These are phyloP conservation scores for Didymella glomerata DNA, from an alignment of 2,329 filamentous ascomycete genomes.

Conservation along the genomic window DNA sequence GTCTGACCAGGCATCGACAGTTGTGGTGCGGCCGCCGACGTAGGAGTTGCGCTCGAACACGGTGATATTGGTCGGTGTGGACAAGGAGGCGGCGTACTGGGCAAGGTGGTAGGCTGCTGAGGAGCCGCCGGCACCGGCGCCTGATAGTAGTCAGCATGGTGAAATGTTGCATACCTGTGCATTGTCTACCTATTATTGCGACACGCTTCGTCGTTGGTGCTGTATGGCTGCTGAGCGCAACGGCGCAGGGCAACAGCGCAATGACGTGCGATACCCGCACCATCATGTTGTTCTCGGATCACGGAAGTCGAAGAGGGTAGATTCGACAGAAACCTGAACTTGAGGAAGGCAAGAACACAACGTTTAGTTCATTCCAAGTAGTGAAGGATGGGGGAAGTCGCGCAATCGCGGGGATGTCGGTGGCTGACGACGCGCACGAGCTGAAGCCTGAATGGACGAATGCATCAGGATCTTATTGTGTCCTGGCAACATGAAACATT, in stretches of 20 bases:
- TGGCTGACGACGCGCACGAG: constrained; percentile 17
- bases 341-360: neutral
- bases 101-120: constrained; percentile 85
- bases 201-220: constrained; percentile 41
- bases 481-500: neutral
- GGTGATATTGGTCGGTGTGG: constrained; percentile 78
- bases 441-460: constrained; percentile 9
- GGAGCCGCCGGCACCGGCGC: constrained; percentile 87
- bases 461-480: neutral
- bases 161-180: neutral
- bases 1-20: constrained; percentile 78
- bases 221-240: constrained; percentile 29
- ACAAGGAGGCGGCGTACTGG: constrained; percentile 69
- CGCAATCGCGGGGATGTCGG: constrained; percentile 7
- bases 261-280: constrained; percentile 25
- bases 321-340: neutral
- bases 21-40: constrained; percentile 87
- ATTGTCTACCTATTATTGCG: constrained; percentile 49
- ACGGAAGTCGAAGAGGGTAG: neutral
- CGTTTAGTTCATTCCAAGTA: neutral
- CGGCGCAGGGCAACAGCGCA: constrained; percentile 29
- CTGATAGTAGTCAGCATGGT: constrained; percentile 57
- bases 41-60: constrained; percentile 82
- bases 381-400: constrained; percentile 3
- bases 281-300: constrained; percentile 12